Evolutionary conservation across 805 yeast genomes (phyloP).

Genomic region (Lipomyces oligophaga): DNA sequence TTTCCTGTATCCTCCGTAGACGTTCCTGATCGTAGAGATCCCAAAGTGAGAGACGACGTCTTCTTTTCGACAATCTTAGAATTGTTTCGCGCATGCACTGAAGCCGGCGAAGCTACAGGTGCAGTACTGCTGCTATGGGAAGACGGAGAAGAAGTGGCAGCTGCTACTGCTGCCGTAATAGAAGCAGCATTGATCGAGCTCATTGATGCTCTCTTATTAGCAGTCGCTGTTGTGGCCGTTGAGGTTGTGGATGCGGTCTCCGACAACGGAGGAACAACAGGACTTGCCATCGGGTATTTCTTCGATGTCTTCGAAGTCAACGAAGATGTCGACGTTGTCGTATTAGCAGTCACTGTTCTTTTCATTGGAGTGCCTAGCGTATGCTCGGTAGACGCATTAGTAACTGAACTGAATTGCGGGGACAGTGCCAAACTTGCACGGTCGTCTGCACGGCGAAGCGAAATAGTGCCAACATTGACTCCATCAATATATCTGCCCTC

Average conservation of each 20-base stretch:
- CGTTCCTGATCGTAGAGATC: too few relatives aligned
- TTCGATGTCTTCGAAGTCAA: background rate
- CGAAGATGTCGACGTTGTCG: slow-evolving; percentile 1
- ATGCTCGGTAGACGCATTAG: background rate
- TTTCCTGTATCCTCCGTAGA: slow-evolving; percentile 37
- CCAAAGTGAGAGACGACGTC: background rate
- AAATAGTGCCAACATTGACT: background rate
- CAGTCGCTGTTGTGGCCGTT: too few relatives aligned
- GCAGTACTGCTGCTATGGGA: too few relatives aligned
- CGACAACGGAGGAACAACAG: too few relatives aligned
- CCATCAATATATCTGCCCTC: slow-evolving; percentile 12
- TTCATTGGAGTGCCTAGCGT: background rate
- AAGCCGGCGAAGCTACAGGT: background rate
- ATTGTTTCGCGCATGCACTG: background rate
- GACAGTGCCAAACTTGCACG: background rate
- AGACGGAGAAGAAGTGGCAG: too few relatives aligned
- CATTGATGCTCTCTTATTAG: too few relatives aligned
- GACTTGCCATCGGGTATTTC: background rate
- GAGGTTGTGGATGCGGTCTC: too few relatives aligned
- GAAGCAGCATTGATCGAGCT: too few relatives aligned
- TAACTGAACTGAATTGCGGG: background rate
- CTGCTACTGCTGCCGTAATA: too few relatives aligned
- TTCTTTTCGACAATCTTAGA: background rate
- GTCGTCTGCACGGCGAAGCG: background rate
- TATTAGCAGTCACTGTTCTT: background rate